A percentile compares a stretch with the other conserved stretches of the same genome.
These are phyloP conservation scores for Pistacia atlantica DNA, from an alignment of 345 rosid species.

Conservation along the genomic window DNA sequence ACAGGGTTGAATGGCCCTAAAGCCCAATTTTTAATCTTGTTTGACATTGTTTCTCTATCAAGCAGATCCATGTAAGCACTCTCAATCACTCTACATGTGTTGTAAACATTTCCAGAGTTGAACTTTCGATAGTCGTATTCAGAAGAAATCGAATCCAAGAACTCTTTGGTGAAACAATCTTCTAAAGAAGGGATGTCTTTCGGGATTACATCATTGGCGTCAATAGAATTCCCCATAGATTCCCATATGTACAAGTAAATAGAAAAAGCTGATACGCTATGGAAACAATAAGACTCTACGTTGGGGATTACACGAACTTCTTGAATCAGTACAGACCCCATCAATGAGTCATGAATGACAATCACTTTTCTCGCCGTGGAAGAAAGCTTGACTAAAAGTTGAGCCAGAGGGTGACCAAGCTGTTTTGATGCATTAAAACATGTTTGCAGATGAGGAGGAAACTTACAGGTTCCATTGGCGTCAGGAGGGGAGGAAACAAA, in stretches of 20 bases:
- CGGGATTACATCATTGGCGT: slow-evolving; percentile 2
- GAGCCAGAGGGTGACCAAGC: slow-evolving; percentile 31
- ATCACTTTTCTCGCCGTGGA: slow-evolving; percentile 26
- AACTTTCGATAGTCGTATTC: slow-evolving; percentile 20
- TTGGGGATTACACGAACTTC: slow-evolving; percentile 34
- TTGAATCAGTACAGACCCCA: slow-evolving; percentile 40
- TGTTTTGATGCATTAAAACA: slow-evolving; percentile 31
- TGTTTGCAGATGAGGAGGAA: slow-evolving; percentile 51
- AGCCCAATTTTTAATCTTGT: slow-evolving; percentile 34
- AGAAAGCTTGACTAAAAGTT: slow-evolving; percentile 31
- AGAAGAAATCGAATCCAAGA: slow-evolving; percentile 26
- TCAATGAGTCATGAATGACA: slow-evolving; percentile 45
- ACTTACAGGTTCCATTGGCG: slow-evolving; percentile 33
- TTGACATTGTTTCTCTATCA: slow-evolving; percentile 7
- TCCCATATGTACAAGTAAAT: slow-evolving; percentile 25
- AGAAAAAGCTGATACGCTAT: slow-evolving; percentile 44
- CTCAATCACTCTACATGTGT: slow-evolving; percentile 48
- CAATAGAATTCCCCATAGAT: slow-evolving; percentile 15
- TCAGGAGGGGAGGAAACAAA: slow-evolving; percentile 36
- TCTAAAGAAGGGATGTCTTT: slow-evolving; percentile 40
- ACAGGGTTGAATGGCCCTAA: slow-evolving; percentile 53
- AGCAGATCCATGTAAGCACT: slow-evolving; percentile 35
- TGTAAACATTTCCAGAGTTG: slow-evolving; percentile 38
- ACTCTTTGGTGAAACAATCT: slow-evolving; percentile 44
- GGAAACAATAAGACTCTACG: slow-evolving; percentile 42